Conservation (phyloP, 2,329 filamentous ascomycete species). For the Westerdykella sp. region DNA sequence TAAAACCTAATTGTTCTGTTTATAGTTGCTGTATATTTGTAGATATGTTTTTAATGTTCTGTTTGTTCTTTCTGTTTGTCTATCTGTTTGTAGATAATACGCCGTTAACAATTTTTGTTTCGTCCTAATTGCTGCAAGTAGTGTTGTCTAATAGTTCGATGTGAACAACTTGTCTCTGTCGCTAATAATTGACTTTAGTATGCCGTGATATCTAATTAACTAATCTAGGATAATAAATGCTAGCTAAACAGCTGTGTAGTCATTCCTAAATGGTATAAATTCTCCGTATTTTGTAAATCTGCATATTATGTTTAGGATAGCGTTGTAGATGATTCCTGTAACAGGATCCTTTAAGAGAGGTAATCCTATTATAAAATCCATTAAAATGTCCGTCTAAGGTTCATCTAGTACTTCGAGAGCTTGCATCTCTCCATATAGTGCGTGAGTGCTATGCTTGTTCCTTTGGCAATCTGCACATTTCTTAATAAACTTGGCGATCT, state of each 20-base stretch:
- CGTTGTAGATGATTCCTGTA: neutral
- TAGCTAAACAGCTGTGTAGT: neutral
- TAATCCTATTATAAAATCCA: constrained; percentile 5
- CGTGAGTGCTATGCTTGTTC: constrained; percentile 5
- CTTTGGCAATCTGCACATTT: constrained; percentile 3
- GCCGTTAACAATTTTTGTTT: constrained; percentile 4
- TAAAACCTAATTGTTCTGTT: constrained; percentile 3
- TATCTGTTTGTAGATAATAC: constrained; percentile 5
- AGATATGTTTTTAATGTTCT: constrained; percentile 1
- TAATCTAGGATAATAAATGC: neutral
- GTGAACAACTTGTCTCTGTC: constrained; percentile 5
- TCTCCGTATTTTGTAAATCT: neutral
- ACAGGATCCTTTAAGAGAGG: neutral
- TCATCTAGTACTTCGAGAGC: constrained; percentile 1
- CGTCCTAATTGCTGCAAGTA: neutral
- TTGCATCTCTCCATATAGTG: constrained; percentile 5
- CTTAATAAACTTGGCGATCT: constrained; percentile 1
- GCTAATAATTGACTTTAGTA: constrained; percentile 1
- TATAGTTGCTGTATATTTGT: neutral
- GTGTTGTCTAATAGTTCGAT: neutral
- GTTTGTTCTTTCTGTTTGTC: constrained; percentile 3
- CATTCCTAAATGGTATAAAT: neutral
- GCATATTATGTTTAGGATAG: constrained; percentile 2
- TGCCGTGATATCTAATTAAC: neutral
- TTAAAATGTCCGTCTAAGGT: constrained; percentile 6